Conservation (phyloP, 1,284 basidiomycete species). For the Wallemia mellicola region DNA sequence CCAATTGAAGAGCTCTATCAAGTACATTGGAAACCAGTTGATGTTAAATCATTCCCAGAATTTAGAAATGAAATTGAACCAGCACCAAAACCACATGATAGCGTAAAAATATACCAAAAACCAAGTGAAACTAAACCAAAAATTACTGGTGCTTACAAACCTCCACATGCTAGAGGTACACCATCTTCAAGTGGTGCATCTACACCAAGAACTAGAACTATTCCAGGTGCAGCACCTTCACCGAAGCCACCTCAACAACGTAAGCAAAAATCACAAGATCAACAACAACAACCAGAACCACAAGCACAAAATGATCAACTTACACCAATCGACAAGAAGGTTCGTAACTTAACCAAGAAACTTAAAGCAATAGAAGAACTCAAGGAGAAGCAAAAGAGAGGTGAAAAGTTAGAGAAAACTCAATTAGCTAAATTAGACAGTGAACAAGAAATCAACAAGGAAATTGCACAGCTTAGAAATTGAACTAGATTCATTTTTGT, state of each 20-base stretch:
- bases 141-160: constrained; percentile 33
- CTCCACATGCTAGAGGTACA: constrained; percentile 65
- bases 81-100: constrained; percentile 24
- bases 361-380: constrained; percentile 85
- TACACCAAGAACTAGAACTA: constrained; percentile 3
- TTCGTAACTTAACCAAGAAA: constrained; percentile 81
- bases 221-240: constrained; percentile 5
- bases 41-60: constrained; percentile 29
- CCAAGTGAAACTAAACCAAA: neutral
- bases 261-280: constrained; percentile 1
- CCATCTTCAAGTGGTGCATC: constrained; percentile 22
- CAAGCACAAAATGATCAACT: constrained; percentile 23
- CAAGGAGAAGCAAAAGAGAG: constrained; percentile 57
- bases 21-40: constrained; percentile 41
- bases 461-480: constrained; percentile 26
- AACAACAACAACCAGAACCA: neutral
- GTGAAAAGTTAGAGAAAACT: constrained; percentile 68
- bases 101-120: neutral
- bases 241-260: constrained; percentile 2
- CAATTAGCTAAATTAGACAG: constrained; percentile 85
- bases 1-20: constrained; percentile 61
- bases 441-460: constrained; percentile 49
- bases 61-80: constrained; percentile 46
- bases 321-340: constrained; percentile 63
- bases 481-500: neutral